These are phyloP conservation scores for Aureoboletus auriporus DNA, from an alignment of 768 basidiomycete species.

Conservation along the genomic window DNA sequence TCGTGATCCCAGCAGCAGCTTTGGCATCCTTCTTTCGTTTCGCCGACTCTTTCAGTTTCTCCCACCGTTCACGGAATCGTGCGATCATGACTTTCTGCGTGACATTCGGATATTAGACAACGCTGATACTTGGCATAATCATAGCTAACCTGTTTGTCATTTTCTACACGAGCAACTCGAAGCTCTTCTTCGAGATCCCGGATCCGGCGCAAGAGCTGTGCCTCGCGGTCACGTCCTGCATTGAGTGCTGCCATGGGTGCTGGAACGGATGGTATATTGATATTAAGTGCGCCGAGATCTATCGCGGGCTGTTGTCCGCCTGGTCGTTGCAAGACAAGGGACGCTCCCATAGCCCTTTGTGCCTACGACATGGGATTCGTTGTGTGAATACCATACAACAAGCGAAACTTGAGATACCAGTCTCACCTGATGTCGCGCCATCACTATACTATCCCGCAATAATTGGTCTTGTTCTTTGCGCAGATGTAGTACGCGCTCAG, in stretches of 20 bases:
- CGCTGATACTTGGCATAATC: background rate
- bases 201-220: constrained; percentile 42
- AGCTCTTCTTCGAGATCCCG: constrained; percentile 83
- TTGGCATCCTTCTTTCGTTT: constrained; percentile 80
- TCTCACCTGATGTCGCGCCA: constrained; percentile 62
- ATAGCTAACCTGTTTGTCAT: constrained; percentile 72
- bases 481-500: constrained; percentile 61
- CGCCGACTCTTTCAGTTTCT: constrained; percentile 84
- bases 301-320: constrained; percentile 34
- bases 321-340: constrained; percentile 50
- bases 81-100: constrained; percentile 75
- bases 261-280: constrained; percentile 48
- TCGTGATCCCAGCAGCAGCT: constrained; percentile 44
- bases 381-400: constrained; percentile 2
- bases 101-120: constrained; percentile 13
- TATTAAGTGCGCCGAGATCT: constrained; percentile 55
- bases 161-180: constrained; percentile 57
- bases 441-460: constrained; percentile 75
- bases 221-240: constrained; percentile 55
- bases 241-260: constrained; percentile 47
- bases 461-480: constrained; percentile 78
- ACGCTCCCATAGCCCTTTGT: constrained; percentile 74
- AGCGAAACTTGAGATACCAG: background rate
- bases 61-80: constrained; percentile 84
- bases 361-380: constrained; percentile 43